Evolutionary conservation across 2,329 filamentous ascomycete species (phyloP).

Genomic region (Coleophoma eucalyptorum): DNA sequence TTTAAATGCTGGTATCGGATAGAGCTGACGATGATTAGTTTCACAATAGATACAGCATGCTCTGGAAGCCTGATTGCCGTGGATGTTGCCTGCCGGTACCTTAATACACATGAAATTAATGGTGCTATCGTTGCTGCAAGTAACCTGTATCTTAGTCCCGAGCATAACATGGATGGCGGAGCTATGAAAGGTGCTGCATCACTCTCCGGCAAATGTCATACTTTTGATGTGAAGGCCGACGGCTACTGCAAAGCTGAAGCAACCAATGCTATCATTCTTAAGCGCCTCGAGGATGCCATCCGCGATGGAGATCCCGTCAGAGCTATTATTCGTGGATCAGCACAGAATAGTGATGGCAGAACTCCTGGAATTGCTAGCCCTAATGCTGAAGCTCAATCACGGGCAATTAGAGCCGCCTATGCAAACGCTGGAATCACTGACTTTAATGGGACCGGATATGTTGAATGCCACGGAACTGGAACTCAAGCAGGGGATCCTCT

Average conservation of each 20-base stretch:
- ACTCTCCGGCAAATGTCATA: conserved; percentile 30
- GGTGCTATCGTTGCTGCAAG: conserved; percentile 19
- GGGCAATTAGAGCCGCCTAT: conserved; percentile 6
- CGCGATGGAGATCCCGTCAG: conserved; percentile 53
- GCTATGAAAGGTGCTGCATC: conserved; percentile 13
- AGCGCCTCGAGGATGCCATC: conserved; percentile 53
- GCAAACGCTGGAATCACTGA: conserved; percentile 6
- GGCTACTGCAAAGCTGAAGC: conserved; percentile 64
- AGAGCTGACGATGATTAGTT: conserved; percentile 26
- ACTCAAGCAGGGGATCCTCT: conserved; percentile 18
- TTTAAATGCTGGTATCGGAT: too few species aligned
- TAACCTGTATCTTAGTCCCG: conserved; percentile 20
- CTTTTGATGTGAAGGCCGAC: conserved; percentile 53
- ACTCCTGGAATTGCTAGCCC: conserved; percentile 54
- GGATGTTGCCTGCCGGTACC: conserved; percentile 45
- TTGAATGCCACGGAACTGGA: conserved; percentile 32
- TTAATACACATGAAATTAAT: conserved; percentile 39
- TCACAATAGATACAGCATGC: conserved; percentile 56
- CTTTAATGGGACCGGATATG: conserved; percentile 23
- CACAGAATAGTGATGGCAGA: conserved; percentile 49
- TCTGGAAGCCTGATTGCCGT: conserved; percentile 51
- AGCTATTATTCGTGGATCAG: conserved; percentile 48
- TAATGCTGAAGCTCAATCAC: conserved; percentile 36
- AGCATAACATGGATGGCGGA: conserved; percentile 9
- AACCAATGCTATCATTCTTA: conserved; percentile 53